A percentile compares a stretch with the other conserved stretches of the same genome.
phyloP scores from a whole-genome alignment of 164 flowering plant species.

The Vitis cinerea region DNA sequence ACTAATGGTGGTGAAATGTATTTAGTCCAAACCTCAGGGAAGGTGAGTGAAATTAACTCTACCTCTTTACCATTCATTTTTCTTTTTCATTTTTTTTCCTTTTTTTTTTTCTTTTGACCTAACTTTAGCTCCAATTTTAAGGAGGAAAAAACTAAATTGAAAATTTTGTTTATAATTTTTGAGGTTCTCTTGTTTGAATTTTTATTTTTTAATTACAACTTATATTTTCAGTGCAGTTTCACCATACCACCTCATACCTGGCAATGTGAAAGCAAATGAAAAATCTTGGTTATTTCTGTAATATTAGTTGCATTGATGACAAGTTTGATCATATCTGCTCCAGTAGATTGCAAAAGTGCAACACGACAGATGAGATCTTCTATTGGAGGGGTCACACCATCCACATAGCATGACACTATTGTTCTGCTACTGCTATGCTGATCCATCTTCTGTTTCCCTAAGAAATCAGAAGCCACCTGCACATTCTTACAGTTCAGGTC shows the following conservation, averaged over 20 bases:
- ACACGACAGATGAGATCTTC: constrained; percentile 35
- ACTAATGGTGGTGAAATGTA: too few relatives aligned
- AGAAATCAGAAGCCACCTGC: constrained; percentile 45
- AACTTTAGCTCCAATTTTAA: too few relatives aligned
- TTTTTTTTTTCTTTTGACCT: too few relatives aligned
- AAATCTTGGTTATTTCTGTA: constrained; percentile 41
- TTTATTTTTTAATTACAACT: too few relatives aligned
- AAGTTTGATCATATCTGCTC: constrained; percentile 58
- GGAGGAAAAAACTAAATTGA: too few relatives aligned
- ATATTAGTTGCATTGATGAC: constrained; percentile 36
- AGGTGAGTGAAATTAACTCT: too few relatives aligned
- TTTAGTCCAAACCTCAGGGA: too few relatives aligned
- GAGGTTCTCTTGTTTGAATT: too few relatives aligned
- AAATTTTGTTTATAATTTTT: too few relatives aligned
- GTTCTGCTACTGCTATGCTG: constrained; percentile 21
- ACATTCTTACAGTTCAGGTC: background rate
- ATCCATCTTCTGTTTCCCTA: constrained; percentile 7
- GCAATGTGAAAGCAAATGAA: constrained; percentile 44
- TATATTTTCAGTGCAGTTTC: too few relatives aligned
- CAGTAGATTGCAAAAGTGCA: constrained; percentile 42
- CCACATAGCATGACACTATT: constrained; percentile 37
- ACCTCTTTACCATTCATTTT: too few relatives aligned
- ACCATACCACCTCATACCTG: constrained; percentile 30
- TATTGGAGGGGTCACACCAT: constrained; percentile 20
- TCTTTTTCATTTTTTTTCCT: too few relatives aligned